Evolutionary conservation across 176 grass and related monocot species (phyloP).

Genomic region (Aegilops bicornis): DNA sequence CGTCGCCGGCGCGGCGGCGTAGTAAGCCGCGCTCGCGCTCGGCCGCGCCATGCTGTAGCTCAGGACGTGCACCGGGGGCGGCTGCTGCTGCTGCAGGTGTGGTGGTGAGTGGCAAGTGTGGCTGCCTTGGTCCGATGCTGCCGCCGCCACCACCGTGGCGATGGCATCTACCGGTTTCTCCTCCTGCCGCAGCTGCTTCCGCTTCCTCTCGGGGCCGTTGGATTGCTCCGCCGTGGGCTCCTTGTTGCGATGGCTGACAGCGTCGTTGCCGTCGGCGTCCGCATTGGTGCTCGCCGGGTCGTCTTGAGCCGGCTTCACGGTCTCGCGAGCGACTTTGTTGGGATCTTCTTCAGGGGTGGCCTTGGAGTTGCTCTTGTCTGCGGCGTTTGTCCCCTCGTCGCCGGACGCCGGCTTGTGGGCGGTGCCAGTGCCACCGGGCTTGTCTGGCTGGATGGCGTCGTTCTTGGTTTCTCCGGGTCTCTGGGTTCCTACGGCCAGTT

Average conservation of each 20-base stretch:
- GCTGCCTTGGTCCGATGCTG: background rate
- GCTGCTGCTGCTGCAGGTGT: background rate
- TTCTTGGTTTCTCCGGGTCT: background rate
- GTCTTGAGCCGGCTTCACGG: background rate
- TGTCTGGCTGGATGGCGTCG: background rate
- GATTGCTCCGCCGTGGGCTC: background rate
- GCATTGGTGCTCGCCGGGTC: background rate
- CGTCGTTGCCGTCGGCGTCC: background rate
- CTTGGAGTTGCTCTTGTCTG: background rate
- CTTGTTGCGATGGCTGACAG: background rate
- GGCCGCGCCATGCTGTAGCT: conserved; percentile 45
- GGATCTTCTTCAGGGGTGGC: background rate
- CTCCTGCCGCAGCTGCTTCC: background rate
- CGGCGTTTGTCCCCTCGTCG: background rate
- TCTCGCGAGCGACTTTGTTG: background rate
- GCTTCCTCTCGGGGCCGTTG: background rate
- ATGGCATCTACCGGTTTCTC: background rate
- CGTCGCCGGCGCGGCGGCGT: background rate
- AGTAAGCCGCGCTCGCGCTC: conserved; percentile 25
- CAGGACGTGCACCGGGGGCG: conserved; percentile 27
- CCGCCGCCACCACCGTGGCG: background rate
- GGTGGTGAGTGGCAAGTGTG: background rate
- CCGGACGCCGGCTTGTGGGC: background rate
- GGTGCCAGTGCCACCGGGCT: background rate
- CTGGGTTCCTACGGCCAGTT: background rate